Base-by-base conservation (phyloP, 2,329 filamentous ascomycete species). In the Zelopaecilomyces penicillatus region DNA sequence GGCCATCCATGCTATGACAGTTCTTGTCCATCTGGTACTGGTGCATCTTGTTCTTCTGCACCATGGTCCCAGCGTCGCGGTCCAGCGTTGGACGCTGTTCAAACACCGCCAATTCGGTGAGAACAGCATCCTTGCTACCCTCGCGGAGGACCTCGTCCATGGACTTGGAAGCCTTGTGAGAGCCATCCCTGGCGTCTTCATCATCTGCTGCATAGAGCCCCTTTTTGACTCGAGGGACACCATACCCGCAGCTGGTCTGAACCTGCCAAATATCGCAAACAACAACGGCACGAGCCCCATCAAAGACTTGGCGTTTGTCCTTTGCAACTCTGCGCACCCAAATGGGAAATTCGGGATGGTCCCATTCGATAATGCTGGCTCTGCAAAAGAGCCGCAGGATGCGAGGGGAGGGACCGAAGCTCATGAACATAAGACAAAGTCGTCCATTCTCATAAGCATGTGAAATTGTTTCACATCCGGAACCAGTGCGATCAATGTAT, bases 381-480 rank as follows among this genome's bases (percentile, higher is more conserved):
- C 56, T 69, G 58, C 81, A 83, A 58, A 82, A 85, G 41, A 84
- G 68, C 5, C 82, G 68, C 59, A 84, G 58, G 55, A 86, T 85
- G 44, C 78, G 69, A 11, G 82, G 81, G 0, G 66, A 57, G 4
- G 66, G 52, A 1, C 74, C 76, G 50, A 84, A 85, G 26, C 76
- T 80, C 59, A 76, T 83, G 65, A 89, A 87, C 73, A 88, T 81
- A 57, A 90, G 65, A 5, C 83, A 87, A 12, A 85, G 74, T 11
- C 86, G 76, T 30, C 81, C 83, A 55, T 90, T 90, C 57, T 91
- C 85, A 58, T 87, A 82, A 8, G 87, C 64, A 56, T 90, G 85
- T 4, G 78, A 72, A 48, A 90, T 82, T 3, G 85, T 90, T 66
- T 91, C 86, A 56, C 74, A 81, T 27, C 85, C 85, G 30, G 81